Evolutionary conservation across 2,329 filamentous ascomycete genomes (phyloP).

Genomic region (Exophiala xenobiotica): DNA sequence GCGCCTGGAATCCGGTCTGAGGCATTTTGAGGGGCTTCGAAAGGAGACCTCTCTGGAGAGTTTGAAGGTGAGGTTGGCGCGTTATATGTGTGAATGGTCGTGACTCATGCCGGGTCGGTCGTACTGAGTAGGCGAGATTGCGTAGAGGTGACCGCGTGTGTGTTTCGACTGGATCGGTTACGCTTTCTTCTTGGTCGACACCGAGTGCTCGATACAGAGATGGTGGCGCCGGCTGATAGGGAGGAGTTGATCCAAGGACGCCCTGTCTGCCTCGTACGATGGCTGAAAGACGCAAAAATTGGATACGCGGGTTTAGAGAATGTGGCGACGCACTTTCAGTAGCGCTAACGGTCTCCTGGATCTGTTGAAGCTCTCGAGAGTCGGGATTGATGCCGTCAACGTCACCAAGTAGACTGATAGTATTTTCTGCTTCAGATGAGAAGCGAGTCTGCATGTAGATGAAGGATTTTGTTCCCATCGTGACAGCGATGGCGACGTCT

Average conservation of each 20-base stretch:
- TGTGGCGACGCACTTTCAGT: slow-evolving; percentile 7
- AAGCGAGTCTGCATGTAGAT: slow-evolving; percentile 27
- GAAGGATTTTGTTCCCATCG: slow-evolving; percentile 17
- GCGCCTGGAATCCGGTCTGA: slow-evolving; percentile 46
- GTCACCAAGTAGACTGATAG: slow-evolving; percentile 27
- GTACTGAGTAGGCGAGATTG: slow-evolving; percentile 25
- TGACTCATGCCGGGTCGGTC: slow-evolving; percentile 21
- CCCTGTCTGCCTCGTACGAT: slow-evolving; percentile 21
- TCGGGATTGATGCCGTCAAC: slow-evolving; percentile 24
- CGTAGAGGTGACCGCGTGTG: slow-evolving; percentile 25
- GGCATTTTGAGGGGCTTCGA: slow-evolving; percentile 30
- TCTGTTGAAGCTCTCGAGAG: slow-evolving; percentile 18
- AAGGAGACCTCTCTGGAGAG: neutral
- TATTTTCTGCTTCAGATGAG: slow-evolving; percentile 15
- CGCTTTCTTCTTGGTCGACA: slow-evolving; percentile 13
- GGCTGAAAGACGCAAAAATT: slow-evolving; percentile 26
- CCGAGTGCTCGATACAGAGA: slow-evolving; percentile 20
- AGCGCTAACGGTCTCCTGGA: slow-evolving; percentile 19
- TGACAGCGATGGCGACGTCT: slow-evolving; percentile 17
- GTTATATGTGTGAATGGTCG: slow-evolving; percentile 7
- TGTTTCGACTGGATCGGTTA: neutral
- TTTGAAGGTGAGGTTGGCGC: neutral
- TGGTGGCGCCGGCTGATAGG: slow-evolving; percentile 27
- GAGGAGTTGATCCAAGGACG: slow-evolving; percentile 27
- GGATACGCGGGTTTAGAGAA: slow-evolving; percentile 25